Conservation (phyloP, 139 green algal genomes). For the Haematococcus lacustris region DNA sequence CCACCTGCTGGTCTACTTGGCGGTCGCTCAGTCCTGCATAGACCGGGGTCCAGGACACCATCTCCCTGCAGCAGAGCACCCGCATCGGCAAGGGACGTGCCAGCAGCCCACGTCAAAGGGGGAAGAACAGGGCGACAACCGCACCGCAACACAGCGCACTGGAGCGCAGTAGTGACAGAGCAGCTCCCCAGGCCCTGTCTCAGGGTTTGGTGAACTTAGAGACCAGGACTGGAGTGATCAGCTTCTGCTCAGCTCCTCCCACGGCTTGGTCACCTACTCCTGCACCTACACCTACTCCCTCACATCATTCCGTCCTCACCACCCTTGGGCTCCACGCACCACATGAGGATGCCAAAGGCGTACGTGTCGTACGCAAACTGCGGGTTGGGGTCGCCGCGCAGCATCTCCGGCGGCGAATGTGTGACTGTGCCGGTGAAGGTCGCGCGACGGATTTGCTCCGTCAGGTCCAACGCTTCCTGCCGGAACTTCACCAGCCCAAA, state of each 20-base stretch:
- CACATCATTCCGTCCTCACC: constrained; percentile 2
- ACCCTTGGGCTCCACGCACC: too few relatives aligned
- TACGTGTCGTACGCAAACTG: constrained; percentile 13
- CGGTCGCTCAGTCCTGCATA: not conserved
- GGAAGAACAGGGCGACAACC: too few relatives aligned
- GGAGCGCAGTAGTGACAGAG: too few relatives aligned
- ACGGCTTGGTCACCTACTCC: not conserved
- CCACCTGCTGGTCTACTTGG: constrained; percentile 14
- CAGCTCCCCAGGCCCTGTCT: too few relatives aligned
- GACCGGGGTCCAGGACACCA: not conserved
- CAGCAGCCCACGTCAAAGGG: too few relatives aligned
- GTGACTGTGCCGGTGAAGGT: constrained; percentile 21
- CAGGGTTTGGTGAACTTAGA: too few relatives aligned
- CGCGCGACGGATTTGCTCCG: constrained; percentile 3
- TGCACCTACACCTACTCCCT: not conserved
- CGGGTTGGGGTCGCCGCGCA: constrained; percentile 10
- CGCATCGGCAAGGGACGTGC: too few relatives aligned
- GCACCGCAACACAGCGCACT: too few relatives aligned
- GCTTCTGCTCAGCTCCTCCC: too few relatives aligned
- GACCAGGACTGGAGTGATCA: too few relatives aligned
- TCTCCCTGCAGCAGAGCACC: too few relatives aligned
- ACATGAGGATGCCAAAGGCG: constrained; percentile 23
- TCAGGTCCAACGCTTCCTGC: constrained; percentile 3
- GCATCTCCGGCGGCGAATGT: constrained; percentile 22
- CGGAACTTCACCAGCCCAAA: constrained; percentile 47